Base-by-base conservation (phyloP, 2,329 filamentous ascomycete genomes). In the Simplicillium aogashimaense region DNA sequence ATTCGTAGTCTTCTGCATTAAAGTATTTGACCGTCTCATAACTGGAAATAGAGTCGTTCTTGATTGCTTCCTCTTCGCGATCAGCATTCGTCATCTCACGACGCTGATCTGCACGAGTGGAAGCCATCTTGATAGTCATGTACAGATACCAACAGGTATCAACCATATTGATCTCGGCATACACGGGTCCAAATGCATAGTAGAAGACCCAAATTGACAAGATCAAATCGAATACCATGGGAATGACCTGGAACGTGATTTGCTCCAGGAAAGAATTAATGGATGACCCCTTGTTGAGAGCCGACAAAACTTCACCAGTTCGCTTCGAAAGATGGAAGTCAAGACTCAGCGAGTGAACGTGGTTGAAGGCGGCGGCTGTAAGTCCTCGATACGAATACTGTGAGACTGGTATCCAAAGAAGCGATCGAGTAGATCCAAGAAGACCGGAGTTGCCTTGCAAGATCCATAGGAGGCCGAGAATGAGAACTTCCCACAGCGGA, bases 11-110 rank as follows among this genome's bases (percentile, higher is more conserved):
- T 54, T 90, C 86, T 7, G 85, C 85, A 51, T 90, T 90, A 69
- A 92, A 92, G 54, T 90, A 90, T 57, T 90, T 92, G 56, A 90
- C 86, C 2, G 85, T 90, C 65, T 98, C 92, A 59, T 97, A 98
- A n/a, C 88, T 94, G 46, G 92, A 88, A 68, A 98, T 92, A 1
- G 92, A 97, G 60, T 98, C 92, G 57, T 95, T 97, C 64, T 97
- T 97, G 50, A 97, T 88, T 7, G 92, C 92, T 61, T 95, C 90
- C 63, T 95, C 88, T 63, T 95, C 88, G 47, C 92, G 77, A 50
- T 92, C 88, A 12, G 88, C 86, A 57, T 95, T 97, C 38, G 90
- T 90, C 83, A 95, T 95, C 54, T 90, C 78, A 45, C 92, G 78
- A 52, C 92, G 80, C 53, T 95, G 86, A 53, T 94, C 86, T 7